Evolutionary conservation across 495 filamentous ascomycete genomes (phyloP), one percentile per base, ranked within the genome.

Genomic region (Neurospora sp.): DNA sequence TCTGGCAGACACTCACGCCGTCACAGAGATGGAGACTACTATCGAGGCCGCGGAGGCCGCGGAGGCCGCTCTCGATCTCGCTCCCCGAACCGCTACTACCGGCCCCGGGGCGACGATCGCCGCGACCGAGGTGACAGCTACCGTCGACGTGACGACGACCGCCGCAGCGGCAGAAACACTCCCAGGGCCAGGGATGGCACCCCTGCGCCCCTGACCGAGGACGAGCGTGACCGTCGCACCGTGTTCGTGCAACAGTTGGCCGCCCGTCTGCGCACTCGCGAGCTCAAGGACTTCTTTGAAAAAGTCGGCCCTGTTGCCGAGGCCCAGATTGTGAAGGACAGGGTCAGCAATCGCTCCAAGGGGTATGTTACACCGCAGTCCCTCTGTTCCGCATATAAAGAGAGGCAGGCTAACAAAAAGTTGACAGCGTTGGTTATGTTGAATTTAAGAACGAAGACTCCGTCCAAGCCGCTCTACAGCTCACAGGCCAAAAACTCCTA

Each of bases 191-290:
- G 88, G 85, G 85, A 87, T 81, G 74, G 84, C 79, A 76, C 77
- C 27, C 86, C 83, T 46, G 86, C 90, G 46, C 91, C 91, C 75
- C 89, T 92, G 44, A 97, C 92, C 74, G 95, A 98, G 80, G 96
- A 98, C 83, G 95, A 98, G 82, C 93, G 94, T 77, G 96, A 99
- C 84, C 90, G 93, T 73, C 92, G 96, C 74, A 99, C 96, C 75
- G 93, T 99, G 73, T 99, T 99, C 79, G 96, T 98, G 59, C 96
- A 98, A 84, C 96, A 99, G 80, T 89, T 99, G 75, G 94, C 96
- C 70, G 93, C 93, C 70, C 93, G 96, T 76, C 86, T 98, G 72
- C 90, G 94, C 73, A 96, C 93, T 71, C 94, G 93, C 78, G 94
- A 99, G 80, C 87, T 99, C 70, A 93, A 95, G 82, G 88, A 88